Base-by-base conservation (phyloP, 2,329 filamentous ascomycete species). In the Fonsecaea multimorphosa region DNA sequence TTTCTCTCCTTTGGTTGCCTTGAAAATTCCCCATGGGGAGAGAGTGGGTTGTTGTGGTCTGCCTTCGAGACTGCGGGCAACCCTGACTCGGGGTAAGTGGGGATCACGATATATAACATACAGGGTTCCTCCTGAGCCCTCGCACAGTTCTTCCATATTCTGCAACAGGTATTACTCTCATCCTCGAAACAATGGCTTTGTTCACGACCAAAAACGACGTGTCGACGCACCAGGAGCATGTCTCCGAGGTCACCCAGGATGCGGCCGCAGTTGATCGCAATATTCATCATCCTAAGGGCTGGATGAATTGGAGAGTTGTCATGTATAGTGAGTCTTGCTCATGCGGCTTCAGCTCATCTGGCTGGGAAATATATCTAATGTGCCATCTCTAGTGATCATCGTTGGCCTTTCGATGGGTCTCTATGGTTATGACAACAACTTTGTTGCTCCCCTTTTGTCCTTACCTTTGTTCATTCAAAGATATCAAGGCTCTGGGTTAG, bases 391-490 rank as follows among this genome's bases (percentile, higher is more conserved):
- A 65, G 63, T 65, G 63, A 38, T 65, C 12, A 62, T 44, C 19
- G 40, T 65, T 16, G 63, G 63, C 0, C 54, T 65, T 14, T 58
- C 58, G 12, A 27, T 65, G 52, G 58, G 63, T 6, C 56, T 59
- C 8, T 65, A 24, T 29, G 63, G 63, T 16, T 65, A 61, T 51
- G 63, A 65, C 40, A 57, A 65, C n/a, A 65, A 38, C 29, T 55
- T 65, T 40, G 53, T 52, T 8, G 38, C 51, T 11, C 63, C 63
- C 1, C 36, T 65, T 11, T 29, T 57, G 38, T 52, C 57, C 6
- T 31, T 65, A 52, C 49, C 51, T 16, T 40, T 56, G 14, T 61
- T 65, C 40, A 57, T 65, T 19, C 27, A 38, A 11, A 65, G 51
- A 24, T 61, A 54, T 32, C 51, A 65, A 24, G 63, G 57, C 7